These are phyloP conservation scores for Sparassis latifolia DNA, from an alignment of 1,284 basidiomycete species.

Conservation along the genomic window DNA sequence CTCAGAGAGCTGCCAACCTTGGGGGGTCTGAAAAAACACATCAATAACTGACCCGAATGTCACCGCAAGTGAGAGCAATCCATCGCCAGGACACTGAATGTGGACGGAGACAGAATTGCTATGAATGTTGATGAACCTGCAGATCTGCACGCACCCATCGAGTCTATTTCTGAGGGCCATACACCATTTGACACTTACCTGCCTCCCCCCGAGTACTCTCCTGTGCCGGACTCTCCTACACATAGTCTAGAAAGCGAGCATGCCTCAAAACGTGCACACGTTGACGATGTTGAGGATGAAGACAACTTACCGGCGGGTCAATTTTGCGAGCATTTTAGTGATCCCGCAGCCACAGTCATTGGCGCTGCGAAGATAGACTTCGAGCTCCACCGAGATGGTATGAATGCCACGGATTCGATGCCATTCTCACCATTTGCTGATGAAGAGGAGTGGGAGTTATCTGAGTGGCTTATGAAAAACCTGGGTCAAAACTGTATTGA, in stretches of 20 bases:
- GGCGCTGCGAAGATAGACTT: not conserved
- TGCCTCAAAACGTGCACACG: not conserved
- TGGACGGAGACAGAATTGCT: no score
- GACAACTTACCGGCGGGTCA: not conserved
- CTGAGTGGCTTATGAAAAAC: constrained; percentile 14
- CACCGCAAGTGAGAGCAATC: not conserved
- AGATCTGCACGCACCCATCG: not conserved
- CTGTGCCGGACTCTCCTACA: no score
- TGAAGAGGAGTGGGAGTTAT: constrained; percentile 18
- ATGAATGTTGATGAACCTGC: no score
- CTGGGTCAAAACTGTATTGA: constrained; percentile 15
- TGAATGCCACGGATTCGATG: not conserved
- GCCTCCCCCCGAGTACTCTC: no score
- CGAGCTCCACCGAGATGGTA: not conserved
- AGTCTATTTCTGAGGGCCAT: no score
- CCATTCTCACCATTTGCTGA: not conserved
- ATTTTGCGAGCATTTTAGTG: no score
- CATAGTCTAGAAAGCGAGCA: no score
- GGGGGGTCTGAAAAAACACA: not conserved
- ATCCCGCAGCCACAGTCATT: no score
- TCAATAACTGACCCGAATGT: not conserved
- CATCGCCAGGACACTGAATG: no score
- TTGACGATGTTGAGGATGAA: not conserved
- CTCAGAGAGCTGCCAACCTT: not conserved
- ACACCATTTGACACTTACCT: no score